Conservation (phyloP, 345 rosid species). For the Excoecaria agallocha region DNA sequence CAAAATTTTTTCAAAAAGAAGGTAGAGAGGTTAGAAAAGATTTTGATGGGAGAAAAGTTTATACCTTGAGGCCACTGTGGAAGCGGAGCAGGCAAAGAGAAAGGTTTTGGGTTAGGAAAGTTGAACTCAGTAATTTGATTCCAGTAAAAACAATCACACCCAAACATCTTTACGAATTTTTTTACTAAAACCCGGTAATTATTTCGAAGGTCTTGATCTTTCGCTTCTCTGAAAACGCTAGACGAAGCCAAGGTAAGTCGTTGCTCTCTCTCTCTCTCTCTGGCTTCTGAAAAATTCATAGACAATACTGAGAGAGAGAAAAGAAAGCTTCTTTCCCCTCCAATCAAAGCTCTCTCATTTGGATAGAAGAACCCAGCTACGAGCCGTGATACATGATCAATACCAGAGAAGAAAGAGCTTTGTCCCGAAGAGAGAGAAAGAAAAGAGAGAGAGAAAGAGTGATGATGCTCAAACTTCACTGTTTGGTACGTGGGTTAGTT, state of each 20-base stretch:
- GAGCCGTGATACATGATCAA: background rate
- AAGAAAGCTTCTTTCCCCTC: constrained; percentile 20
- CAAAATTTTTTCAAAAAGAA: background rate
- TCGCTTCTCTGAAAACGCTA: constrained; percentile 9
- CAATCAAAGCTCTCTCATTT: constrained; percentile 13
- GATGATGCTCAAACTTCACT: background rate
- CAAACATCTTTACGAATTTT: constrained; percentile 42
- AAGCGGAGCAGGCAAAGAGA: constrained; percentile 63
- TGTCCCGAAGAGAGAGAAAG: constrained; percentile 12
- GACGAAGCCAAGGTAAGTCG: constrained; percentile 9
- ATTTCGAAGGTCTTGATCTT: constrained; percentile 19
- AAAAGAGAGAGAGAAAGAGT: background rate
- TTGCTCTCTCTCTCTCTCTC: constrained; percentile 16
- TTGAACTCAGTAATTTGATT: constrained; percentile 27
- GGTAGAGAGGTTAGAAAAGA: background rate
- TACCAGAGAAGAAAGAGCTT: constrained; percentile 10
- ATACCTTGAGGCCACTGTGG: constrained; percentile 78
- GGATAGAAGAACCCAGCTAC: background rate
- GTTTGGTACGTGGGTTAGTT: background rate
- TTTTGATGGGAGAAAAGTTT: background rate
- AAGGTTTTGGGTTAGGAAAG: constrained; percentile 39
- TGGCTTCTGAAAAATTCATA: background rate
- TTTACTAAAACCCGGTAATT: constrained; percentile 30
- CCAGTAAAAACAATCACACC: constrained; percentile 66
- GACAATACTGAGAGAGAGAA: constrained; percentile 9